Evolutionary conservation across 202 grass and related monocot genomes (phyloP).

Genomic region (Miscanthus sacchariflorus): DNA sequence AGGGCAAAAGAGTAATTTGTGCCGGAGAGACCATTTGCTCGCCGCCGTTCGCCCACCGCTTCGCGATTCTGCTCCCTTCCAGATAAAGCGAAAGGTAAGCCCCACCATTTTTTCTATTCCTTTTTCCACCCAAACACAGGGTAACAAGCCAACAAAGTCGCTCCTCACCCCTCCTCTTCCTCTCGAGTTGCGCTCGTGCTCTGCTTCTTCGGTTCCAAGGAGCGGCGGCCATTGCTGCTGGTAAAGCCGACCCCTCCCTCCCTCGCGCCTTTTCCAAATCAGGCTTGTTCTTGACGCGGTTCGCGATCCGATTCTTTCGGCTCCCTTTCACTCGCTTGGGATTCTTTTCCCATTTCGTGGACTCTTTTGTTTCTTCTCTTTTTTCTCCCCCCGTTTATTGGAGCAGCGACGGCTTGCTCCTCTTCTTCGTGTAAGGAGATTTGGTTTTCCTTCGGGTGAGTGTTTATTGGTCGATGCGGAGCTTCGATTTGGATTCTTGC

Average conservation of each 20-base stretch:
- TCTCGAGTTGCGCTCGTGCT: slow-evolving; percentile 40
- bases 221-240: slow-evolving; percentile 42
- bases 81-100: slow-evolving; percentile 35
- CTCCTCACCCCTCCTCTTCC: neutral
- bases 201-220: slow-evolving; percentile 18
- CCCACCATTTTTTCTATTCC: neutral
- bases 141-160: slow-evolving; percentile 1
- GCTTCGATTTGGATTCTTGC: slow-evolving; percentile 32
- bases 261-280: neutral
- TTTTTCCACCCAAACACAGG: neutral
- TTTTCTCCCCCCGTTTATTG: neutral
- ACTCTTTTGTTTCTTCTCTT: neutral
- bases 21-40: neutral
- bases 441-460: neutral
- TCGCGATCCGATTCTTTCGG: neutral
- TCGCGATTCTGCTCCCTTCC: slow-evolving; percentile 31
- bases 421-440: neutral
- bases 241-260: slow-evolving; percentile 17
- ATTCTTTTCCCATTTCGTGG: slow-evolving; percentile 12
- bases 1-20: slow-evolving; percentile 30
- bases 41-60: slow-evolving; percentile 18
- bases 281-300: neutral
- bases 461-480: neutral
- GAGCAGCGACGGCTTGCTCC: neutral
- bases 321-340: neutral